These are phyloP conservation scores for Calonectria honghensis DNA, from an alignment of 2,329 filamentous ascomycete genomes.

Conservation along the genomic window DNA sequence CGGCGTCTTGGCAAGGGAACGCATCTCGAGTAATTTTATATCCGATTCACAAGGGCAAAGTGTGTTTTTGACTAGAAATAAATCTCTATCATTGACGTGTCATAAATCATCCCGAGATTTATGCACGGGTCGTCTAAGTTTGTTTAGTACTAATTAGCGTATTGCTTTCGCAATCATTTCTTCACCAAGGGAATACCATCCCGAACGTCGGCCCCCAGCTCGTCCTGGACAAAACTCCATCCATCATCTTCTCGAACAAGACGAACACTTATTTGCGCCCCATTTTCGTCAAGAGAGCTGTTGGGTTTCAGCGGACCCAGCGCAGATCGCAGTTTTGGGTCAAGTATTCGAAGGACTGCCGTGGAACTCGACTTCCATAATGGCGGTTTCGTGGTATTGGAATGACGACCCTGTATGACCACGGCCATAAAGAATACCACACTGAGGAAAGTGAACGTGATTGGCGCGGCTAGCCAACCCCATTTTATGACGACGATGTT, in stretches of 20 bases:
- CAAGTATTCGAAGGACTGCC: background rate
- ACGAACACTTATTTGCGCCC: background rate
- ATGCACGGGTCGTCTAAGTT: background rate
- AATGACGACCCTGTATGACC: background rate
- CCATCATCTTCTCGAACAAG: background rate
- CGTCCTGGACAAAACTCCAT: background rate
- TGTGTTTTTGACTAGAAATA: too few relatives aligned
- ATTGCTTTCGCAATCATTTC: background rate
- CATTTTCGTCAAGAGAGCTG: background rate
- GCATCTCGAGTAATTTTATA: too few relatives aligned
- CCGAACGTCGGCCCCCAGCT: background rate
- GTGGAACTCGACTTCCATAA: background rate
- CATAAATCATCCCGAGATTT: background rate
- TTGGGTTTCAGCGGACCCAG: background rate
- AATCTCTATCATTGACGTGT: too few relatives aligned
- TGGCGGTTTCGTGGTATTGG: background rate
- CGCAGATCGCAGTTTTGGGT: background rate
- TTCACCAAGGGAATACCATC: background rate
- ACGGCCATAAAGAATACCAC: background rate
- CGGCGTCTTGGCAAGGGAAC: too few relatives aligned
- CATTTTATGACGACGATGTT: background rate
- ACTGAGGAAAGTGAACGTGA: background rate
- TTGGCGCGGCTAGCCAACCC: background rate
- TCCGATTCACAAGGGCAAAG: too few relatives aligned
- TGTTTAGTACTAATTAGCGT: background rate